These are phyloP conservation scores for Chlamydomonas incerta DNA, from an alignment of 139 green algal species.

Conservation along the genomic window DNA sequence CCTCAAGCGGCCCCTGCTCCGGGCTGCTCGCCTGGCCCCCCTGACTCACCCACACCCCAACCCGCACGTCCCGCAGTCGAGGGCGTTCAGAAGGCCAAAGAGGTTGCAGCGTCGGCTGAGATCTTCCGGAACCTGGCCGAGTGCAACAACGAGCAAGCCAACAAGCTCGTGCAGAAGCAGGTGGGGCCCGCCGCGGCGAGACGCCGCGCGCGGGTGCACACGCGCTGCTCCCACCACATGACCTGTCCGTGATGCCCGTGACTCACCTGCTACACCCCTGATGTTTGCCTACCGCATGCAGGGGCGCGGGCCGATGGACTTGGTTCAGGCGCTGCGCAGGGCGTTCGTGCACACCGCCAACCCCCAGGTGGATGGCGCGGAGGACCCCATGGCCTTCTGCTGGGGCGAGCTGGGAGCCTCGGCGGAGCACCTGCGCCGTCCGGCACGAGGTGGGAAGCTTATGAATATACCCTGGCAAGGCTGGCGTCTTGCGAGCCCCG, in stretches of 20 bases:
- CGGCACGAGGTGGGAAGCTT: slow-evolving; percentile 40
- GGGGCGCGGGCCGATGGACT: slow-evolving; percentile 18
- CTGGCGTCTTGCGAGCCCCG: no score
- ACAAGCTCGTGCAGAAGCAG: slow-evolving; percentile 38
- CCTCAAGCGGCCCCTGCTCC: no score
- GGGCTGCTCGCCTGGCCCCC: no score
- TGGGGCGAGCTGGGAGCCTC: slow-evolving; percentile 62
- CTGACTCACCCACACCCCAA: background rate
- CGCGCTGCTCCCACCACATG: no score
- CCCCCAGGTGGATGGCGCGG: slow-evolving; percentile 37
- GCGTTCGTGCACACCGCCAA: slow-evolving; percentile 46
- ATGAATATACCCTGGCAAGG: background rate
- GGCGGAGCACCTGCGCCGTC: slow-evolving; percentile 45
- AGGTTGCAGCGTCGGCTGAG: slow-evolving; percentile 71
- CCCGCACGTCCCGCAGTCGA: background rate
- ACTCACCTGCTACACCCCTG: background rate
- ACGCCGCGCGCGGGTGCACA: no score
- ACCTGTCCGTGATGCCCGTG: no score
- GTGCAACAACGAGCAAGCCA: slow-evolving; percentile 46
- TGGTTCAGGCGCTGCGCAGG: slow-evolving; percentile 6
- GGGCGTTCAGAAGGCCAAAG: slow-evolving; percentile 60
- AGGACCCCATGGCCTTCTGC: slow-evolving; percentile 62
- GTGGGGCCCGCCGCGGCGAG: no score
- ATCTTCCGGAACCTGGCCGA: slow-evolving; percentile 64
- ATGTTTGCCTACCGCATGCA: background rate